Conservation (phyloP, 75 land plant genomes). For the Azolla pinnata region DNA sequence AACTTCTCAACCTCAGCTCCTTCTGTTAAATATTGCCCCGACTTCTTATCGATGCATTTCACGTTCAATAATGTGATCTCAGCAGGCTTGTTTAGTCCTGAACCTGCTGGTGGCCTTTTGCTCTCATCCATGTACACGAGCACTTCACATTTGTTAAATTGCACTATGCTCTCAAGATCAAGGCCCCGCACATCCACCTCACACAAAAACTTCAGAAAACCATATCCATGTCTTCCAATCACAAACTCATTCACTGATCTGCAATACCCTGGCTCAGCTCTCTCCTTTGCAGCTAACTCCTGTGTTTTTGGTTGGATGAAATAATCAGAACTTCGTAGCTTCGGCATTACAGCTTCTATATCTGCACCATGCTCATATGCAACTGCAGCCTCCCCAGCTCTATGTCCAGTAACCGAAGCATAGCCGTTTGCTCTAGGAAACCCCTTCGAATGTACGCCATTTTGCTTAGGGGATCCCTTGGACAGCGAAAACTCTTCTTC, state of each 20-base stretch:
- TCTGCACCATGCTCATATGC: constrained; percentile 86
- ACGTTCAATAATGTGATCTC: constrained; percentile 81
- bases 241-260: constrained; percentile 64
- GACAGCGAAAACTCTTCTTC: no score
- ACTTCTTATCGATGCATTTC: constrained; percentile 68
- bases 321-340: constrained; percentile 69
- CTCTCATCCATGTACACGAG: constrained; percentile 90
- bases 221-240: constrained; percentile 73
- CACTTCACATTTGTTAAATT: constrained; percentile 87
- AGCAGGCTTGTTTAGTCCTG: constrained; percentile 91
- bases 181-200: constrained; percentile 89
- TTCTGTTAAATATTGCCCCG: constrained; percentile 51
- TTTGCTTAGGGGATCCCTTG: no score
- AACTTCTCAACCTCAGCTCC: constrained; percentile 73
- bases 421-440: constrained; percentile 42
- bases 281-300: constrained; percentile 82
- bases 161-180: constrained; percentile 78
- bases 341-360: constrained; percentile 80
- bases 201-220: constrained; percentile 72
- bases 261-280: constrained; percentile 85
- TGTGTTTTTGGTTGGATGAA: constrained; percentile 79
- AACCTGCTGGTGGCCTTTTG: constrained; percentile 82
- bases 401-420: constrained; percentile 52
- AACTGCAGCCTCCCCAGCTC: constrained; percentile 83
- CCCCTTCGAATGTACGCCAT: constrained; percentile 42